Evolutionary conservation across 228 moss, liverwort and hornwort genomes (phyloP).

Genomic region (Sphagnum fallax): DNA sequence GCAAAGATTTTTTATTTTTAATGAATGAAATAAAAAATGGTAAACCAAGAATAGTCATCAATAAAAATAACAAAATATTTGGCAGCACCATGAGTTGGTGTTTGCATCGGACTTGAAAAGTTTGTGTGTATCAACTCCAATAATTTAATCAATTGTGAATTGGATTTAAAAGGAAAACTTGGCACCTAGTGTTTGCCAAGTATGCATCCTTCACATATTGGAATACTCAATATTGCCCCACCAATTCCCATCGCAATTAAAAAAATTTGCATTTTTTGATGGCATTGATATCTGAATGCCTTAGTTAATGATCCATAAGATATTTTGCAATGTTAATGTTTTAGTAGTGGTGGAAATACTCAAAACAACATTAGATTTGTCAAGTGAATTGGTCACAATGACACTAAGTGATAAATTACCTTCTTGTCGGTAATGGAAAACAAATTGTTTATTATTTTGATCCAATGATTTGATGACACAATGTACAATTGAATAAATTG

Average conservation of each 20-base stretch:
- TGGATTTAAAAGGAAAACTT: neutral
- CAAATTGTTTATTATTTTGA: neutral
- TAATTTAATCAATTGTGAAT: neutral
- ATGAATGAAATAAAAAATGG: neutral
- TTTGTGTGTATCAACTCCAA: neutral
- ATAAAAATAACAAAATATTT: neutral
- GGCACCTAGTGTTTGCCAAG: neutral
- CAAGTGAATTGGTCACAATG: neutral
- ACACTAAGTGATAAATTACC: neutral
- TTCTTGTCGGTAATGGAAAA: neutral
- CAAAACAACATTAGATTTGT: neutral
- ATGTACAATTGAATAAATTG: neutral
- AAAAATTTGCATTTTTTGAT: neutral
- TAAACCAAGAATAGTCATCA: neutral
- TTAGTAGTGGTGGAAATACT: neutral
- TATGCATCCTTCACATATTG: neutral
- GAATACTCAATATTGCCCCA: neutral
- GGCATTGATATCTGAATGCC: neutral
- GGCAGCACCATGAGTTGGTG: neutral
- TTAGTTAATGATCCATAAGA: conserved; percentile 2
- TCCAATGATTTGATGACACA: neutral
- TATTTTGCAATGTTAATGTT: neutral
- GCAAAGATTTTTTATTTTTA: neutral
- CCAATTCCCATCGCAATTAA: neutral
- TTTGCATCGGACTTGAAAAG: neutral